These are phyloP conservation scores for Phytophthora hybrid DNA, from an alignment of 352 stramenopile genomes.

Conservation along the genomic window DNA sequence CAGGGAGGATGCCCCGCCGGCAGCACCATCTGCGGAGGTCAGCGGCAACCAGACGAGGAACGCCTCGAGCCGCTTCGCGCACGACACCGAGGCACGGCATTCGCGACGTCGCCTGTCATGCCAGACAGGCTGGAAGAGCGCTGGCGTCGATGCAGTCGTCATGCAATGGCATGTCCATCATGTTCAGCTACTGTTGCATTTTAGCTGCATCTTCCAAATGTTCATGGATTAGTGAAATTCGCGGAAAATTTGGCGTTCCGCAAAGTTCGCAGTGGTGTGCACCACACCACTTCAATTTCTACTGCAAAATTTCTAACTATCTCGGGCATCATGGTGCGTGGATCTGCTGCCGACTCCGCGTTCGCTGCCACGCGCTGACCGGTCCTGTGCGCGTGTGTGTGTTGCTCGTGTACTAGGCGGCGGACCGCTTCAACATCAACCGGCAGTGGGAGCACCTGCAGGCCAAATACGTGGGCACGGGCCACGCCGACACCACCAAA, in stretches of 20 bases:
- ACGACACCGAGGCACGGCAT: slow-evolving; percentile 13
- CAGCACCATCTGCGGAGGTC: slow-evolving; percentile 25
- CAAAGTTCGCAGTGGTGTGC: background rate
- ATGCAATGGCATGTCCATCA: background rate
- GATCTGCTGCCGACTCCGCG: slow-evolving; percentile 3
- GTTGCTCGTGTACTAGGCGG: slow-evolving; percentile 53
- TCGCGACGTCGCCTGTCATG: slow-evolving; percentile 9
- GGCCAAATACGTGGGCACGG: slow-evolving; percentile 95
- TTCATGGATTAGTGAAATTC: background rate
- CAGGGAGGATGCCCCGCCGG: slow-evolving; percentile 5
- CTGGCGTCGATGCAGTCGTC: background rate
- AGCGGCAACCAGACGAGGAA: slow-evolving; percentile 32
- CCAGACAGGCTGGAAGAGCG: slow-evolving; percentile 3
- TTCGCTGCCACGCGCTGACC: slow-evolving; percentile 10
- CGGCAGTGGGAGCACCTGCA: slow-evolving; percentile 95
- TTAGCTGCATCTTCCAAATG: background rate
- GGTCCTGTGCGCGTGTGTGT: background rate
- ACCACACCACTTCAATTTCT: slow-evolving; percentile 19
- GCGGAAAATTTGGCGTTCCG: background rate
- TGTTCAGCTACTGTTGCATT: background rate
- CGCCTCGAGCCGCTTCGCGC: slow-evolving; percentile 2
- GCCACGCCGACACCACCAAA: slow-evolving; percentile 97
- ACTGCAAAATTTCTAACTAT: slow-evolving; percentile 10
- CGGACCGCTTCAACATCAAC: slow-evolving; percentile 93
- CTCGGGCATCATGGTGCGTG: slow-evolving; percentile 44